Evolutionary conservation across 2,329 filamentous ascomycete genomes (phyloP), one percentile per base, ranked within the genome.

Genomic region (Clarireedia monteithiana): DNA sequence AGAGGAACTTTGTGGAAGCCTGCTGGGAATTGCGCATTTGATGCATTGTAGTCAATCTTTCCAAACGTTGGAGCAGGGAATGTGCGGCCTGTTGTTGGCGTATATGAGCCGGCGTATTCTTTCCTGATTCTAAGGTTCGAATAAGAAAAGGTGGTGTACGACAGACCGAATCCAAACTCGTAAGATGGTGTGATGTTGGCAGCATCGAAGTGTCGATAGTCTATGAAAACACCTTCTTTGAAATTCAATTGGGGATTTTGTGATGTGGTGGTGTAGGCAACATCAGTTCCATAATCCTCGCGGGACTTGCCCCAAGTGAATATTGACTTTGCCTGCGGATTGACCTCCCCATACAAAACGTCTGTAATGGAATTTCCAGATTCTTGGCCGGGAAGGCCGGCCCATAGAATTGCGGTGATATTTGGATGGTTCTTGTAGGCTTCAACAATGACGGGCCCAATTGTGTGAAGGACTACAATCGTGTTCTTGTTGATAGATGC

Each of bases 381-480:
- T 69, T 96, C 87, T 68, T 95, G 86, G 9, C 91, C 91, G 0
- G 90, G 89, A n/a, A 91, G 72, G 65, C 88, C 88, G 36, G 89
- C 89, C 80, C 86, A 94, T 1, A 95, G 69, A 53, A 95, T 90
- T 40, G 89, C 90, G 0, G 88, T 91, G 49, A 95, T 78, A 70
- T 95, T 95, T 38, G 83, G 80, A 70, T 83, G 84, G 52, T 88
- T 73, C 65, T 88, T 84, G 78, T 84, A 92, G 9, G 89, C 81
- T 10, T 84, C 82, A 24, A 96, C 72, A 0, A 95, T 74, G 4
- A 95, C 88, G 0, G 91, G 83, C 0, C 91, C 91, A 3, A 85
- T 82, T 1, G 88, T 90, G 75, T 97, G 92, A 58, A 97, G 86
- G 56, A 96, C 83, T 15, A 97, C 89, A 58, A 97, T 86, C 10